These are phyloP conservation scores for Cryptosporidium muris DNA, from an alignment of 169 alveolate species.

Conservation along the genomic window DNA sequence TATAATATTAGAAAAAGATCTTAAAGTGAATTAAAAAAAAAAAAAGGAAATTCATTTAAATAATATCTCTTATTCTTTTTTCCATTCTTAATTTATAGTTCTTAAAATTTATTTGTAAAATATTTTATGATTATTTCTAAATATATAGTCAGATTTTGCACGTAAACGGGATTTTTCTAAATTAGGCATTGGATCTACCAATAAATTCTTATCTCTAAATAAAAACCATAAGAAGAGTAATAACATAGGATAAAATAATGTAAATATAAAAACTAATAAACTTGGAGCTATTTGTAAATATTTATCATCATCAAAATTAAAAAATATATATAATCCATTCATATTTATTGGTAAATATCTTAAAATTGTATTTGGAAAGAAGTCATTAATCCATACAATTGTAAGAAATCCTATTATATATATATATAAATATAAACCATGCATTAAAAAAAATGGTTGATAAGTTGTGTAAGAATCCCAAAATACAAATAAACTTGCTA, in stretches of 20 bases:
- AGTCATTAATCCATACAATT: conserved; percentile 6
- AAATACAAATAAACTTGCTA: conserved; percentile 56
- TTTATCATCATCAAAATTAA: conserved; percentile 53
- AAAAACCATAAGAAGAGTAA: conserved; percentile 52
- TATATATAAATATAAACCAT: conserved; percentile 49
- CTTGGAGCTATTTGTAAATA: conserved; percentile 66
- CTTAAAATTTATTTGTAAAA: neutral
- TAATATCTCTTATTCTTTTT: no score
- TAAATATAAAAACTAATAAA: conserved; percentile 32
- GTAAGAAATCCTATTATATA: conserved; percentile 41
- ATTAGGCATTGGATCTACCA: conserved; percentile 56
- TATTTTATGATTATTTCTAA: neutral
- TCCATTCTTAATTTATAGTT: no score
- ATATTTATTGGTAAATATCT: conserved; percentile 41
- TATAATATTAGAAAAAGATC: neutral
- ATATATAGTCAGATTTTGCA: neutral
- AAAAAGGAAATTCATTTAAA: no score
- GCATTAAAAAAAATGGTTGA: conserved; percentile 57
- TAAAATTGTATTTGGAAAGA: conserved; percentile 45
- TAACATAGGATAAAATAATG: conserved; percentile 47
- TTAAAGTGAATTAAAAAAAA: no score
- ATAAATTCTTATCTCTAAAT: conserved; percentile 48
- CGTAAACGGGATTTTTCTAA: neutral
- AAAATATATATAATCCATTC: conserved; percentile 49
- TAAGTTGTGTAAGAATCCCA: conserved; percentile 65